These are phyloP conservation scores for Neonectria neomacrospora DNA, from an alignment of 2,329 filamentous ascomycete species.

Conservation along the genomic window DNA sequence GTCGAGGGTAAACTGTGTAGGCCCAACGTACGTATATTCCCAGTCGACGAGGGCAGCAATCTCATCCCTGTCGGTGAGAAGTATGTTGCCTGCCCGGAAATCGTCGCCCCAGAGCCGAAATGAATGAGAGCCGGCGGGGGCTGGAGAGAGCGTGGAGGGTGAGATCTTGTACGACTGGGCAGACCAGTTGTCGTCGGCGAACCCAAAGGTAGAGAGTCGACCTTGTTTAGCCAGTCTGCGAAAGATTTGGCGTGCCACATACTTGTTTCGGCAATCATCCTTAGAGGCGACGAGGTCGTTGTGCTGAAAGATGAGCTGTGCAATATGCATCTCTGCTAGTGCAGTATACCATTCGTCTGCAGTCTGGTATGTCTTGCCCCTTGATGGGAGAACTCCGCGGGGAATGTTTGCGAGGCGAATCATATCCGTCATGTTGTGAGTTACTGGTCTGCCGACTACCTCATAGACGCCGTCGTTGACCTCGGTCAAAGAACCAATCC, in stretches of 20 bases:
- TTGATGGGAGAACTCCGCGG: constrained; percentile 30
- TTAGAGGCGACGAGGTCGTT: constrained; percentile 52
- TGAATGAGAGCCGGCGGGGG: constrained; percentile 31
- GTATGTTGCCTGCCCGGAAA: constrained; percentile 47
- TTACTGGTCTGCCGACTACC: constrained; percentile 51
- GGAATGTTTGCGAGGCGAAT: constrained; percentile 44
- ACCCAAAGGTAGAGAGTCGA: constrained; percentile 43
- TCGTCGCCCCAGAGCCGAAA: constrained; percentile 51
- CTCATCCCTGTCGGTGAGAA: constrained; percentile 43
- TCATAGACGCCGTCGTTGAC: constrained; percentile 38
- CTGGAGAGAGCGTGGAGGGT: constrained; percentile 26
- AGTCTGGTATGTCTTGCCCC: constrained; percentile 36
- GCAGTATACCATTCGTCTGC: constrained; percentile 52
- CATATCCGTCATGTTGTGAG: constrained; percentile 56
- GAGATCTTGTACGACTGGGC: constrained; percentile 31
- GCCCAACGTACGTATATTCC: constrained; percentile 52
- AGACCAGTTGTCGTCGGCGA: constrained; percentile 47
- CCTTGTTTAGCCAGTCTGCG: constrained; percentile 47
- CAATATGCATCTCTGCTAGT: constrained; percentile 55
- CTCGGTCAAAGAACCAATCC: constrained; percentile 53
- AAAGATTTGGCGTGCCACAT: constrained; percentile 55
- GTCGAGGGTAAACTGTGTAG: constrained; percentile 49
- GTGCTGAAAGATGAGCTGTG: constrained; percentile 54
- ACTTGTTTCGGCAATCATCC: constrained; percentile 56
- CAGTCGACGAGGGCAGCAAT: constrained; percentile 51